Conservation (phyloP, 2,329 filamentous ascomycete species). For the Escovopsis sp. region DNA sequence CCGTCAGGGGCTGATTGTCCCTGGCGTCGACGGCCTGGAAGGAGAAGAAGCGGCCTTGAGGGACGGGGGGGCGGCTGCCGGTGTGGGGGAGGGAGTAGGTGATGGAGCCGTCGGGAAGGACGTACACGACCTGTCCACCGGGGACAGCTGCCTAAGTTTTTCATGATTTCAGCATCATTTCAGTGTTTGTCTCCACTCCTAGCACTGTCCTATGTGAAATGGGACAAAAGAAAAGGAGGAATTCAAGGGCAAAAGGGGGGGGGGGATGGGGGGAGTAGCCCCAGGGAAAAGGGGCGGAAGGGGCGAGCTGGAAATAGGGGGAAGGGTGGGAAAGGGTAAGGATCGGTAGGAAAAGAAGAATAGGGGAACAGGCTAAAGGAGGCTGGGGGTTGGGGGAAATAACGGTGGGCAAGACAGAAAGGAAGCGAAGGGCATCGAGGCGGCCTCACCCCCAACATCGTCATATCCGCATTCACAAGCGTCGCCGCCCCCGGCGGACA, state of each 20-base stretch:
- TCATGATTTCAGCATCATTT: not conserved
- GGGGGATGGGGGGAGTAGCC: too few relatives aligned
- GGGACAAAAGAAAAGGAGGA: too few relatives aligned
- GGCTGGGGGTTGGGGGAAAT: too few relatives aligned
- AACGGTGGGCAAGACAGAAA: too few relatives aligned
- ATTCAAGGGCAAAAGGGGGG: too few relatives aligned
- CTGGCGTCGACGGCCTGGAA: conserved; percentile 13
- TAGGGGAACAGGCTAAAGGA: too few relatives aligned
- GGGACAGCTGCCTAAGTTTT: conserved; percentile 40
- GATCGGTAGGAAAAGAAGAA: too few relatives aligned
- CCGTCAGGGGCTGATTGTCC: conserved; percentile 6
- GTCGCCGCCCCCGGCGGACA: conserved; percentile 15
- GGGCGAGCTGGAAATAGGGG: too few relatives aligned
- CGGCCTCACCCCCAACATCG: conserved; percentile 11
- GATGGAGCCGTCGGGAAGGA: conserved; percentile 36
- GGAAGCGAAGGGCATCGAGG: too few relatives aligned
- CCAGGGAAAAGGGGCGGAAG: too few relatives aligned
- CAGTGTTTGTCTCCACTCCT: fast-evolving
- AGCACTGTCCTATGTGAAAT: too few relatives aligned
- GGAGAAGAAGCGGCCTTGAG: conserved; percentile 32
- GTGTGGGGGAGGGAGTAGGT: conserved; percentile 43
- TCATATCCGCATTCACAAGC: conserved; percentile 15
- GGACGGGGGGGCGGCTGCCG: conserved; percentile 31
- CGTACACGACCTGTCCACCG: conserved; percentile 47
- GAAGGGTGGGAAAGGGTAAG: too few relatives aligned